Evolutionary conservation across 441 rosid genomes (phyloP).

Genomic region (Syzygium syzygioides): DNA sequence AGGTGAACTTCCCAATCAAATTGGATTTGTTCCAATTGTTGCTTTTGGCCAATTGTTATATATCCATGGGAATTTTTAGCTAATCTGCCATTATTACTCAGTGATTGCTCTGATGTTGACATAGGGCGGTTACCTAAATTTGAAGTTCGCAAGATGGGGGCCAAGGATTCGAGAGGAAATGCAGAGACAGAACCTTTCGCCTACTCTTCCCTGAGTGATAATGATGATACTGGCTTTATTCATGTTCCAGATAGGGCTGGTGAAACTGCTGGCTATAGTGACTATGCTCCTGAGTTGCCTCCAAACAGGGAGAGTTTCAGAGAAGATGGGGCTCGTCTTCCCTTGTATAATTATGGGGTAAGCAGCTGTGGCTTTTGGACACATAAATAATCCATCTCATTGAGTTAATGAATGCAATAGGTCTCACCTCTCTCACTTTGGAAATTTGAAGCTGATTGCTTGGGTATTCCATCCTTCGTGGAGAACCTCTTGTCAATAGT

Average conservation of each 20-base stretch:
- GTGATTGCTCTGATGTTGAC: constrained; percentile 15
- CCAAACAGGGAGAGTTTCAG: constrained; percentile 22
- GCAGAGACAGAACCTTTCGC: constrained; percentile 18
- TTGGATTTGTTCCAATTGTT: neutral
- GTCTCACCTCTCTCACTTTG: neutral
- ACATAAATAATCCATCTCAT: neutral
- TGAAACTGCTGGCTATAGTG: constrained; percentile 22
- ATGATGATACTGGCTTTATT: constrained; percentile 23
- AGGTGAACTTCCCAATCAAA: constrained; percentile 30
- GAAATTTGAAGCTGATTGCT: neutral
- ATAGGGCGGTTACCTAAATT: constrained; percentile 59
- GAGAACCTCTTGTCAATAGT: neutral
- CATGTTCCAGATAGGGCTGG: constrained; percentile 22
- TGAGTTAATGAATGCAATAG: neutral
- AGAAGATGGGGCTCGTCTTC: constrained; percentile 24
- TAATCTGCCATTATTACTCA: neutral
- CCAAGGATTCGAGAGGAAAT: constrained; percentile 30
- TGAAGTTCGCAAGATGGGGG: constrained; percentile 57
- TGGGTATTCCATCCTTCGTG: neutral
- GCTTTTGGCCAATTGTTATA: neutral
- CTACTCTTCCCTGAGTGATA: constrained; percentile 19
- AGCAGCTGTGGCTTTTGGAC: constrained; percentile 10
- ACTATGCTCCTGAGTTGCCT: constrained; percentile 23
- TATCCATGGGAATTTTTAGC: neutral
- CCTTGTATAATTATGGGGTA: constrained; percentile 76